phyloP scores from a whole-genome alignment of 2,329 filamentous ascomycete genomes.

The Fusarium cyanostomum region DNA sequence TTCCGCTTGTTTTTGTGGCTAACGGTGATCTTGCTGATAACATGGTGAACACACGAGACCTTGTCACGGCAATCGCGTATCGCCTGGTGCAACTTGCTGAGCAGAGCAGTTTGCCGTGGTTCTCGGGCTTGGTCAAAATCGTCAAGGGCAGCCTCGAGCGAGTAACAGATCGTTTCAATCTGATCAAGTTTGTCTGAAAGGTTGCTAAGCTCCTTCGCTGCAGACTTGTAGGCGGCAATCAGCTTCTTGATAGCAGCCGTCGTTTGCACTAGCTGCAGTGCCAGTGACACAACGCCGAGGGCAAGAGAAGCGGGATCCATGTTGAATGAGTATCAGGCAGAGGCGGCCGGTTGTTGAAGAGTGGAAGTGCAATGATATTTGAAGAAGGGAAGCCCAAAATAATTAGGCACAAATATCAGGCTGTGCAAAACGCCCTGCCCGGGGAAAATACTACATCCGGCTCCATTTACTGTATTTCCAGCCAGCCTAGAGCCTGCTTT shows the following conservation, averaged over 20 bases:
- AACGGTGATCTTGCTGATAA: background rate
- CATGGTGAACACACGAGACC: background rate
- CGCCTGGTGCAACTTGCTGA: background rate
- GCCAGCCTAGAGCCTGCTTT: no score
- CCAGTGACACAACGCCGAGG: constrained; percentile 10
- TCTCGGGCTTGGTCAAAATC: background rate
- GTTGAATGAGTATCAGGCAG: background rate
- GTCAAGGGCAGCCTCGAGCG: background rate
- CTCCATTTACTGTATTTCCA: background rate
- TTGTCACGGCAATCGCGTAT: constrained; percentile 4
- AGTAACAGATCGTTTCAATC: constrained; percentile 7
- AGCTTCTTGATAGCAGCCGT: background rate
- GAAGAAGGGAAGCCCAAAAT: no score
- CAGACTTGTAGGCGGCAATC: constrained; percentile 18
- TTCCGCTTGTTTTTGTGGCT: background rate
- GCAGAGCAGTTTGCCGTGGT: background rate
- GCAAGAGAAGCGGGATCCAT: constrained; percentile 26
- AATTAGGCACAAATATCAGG: background rate
- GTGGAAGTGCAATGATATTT: background rate
- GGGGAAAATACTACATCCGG: background rate
- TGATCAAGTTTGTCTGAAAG: background rate
- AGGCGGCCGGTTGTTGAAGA: background rate
- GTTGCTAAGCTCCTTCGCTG: background rate
- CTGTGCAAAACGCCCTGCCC: background rate
- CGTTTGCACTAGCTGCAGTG: constrained; percentile 1